Evolutionary conservation across 495 filamentous ascomycete species (phyloP).

Genomic region (Tuber borchii): DNA sequence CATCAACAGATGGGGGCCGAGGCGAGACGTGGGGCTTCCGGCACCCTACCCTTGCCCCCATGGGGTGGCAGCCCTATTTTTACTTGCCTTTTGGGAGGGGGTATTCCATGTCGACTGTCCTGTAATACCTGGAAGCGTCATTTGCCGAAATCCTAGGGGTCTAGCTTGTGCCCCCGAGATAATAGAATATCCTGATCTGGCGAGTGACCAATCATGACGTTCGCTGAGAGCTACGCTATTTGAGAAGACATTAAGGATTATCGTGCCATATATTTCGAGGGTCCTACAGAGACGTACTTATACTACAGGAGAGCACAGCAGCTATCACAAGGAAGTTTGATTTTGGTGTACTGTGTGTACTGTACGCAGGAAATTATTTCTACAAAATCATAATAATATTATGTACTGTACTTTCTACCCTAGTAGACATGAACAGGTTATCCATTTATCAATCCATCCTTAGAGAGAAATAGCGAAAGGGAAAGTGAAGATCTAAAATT

Average conservation of each 20-base stretch:
- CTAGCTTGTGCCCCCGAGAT: neutral
- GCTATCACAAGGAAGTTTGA: neutral
- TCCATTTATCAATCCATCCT: neutral
- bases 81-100: neutral
- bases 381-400: neutral
- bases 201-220: constrained; percentile 1
- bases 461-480: neutral
- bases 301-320: neutral
- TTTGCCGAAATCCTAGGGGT: neutral
- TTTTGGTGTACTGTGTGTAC: neutral
- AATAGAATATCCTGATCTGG: neutral
- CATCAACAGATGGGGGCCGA: neutral
- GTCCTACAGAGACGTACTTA: neutral
- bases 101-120: neutral
- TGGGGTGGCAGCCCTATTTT: neutral
- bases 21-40: neutral
- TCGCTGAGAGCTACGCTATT: neutral
- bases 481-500: neutral
- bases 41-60: neutral
- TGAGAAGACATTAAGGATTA: neutral
- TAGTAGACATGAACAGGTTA: neutral
- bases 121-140: neutral
- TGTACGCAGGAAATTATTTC: neutral
- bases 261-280: neutral
- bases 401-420: neutral